These are phyloP conservation scores for Aphanomyces invadans DNA, from an alignment of 352 stramenopile species.

Conservation along the genomic window DNA sequence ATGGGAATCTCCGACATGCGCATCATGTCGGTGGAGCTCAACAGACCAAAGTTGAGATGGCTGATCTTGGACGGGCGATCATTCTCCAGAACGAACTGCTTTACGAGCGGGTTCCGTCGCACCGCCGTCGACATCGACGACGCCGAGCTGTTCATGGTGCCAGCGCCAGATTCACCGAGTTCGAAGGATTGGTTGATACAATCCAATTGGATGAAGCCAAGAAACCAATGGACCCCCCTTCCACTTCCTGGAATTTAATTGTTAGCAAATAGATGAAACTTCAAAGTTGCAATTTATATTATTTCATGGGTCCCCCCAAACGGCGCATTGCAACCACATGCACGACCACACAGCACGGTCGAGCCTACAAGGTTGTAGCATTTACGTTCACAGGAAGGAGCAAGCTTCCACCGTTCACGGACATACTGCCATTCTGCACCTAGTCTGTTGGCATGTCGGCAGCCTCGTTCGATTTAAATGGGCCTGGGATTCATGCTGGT, in stretches of 20 bases:
- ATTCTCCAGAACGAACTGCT: conserved; percentile 85
- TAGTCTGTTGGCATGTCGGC: no score
- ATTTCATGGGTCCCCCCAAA: background rate
- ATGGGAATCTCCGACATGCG: conserved; percentile 93
- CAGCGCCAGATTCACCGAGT: background rate
- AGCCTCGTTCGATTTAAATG: no score
- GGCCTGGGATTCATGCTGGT: no score
- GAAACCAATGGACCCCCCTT: no score
- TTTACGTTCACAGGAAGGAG: no score
- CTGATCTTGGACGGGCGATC: conserved; percentile 91
- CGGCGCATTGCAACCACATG: background rate
- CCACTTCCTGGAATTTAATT: background rate
- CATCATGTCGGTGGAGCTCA: conserved; percentile 95
- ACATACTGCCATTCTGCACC: no score
- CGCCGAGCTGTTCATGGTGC: background rate
- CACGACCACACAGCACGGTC: no score
- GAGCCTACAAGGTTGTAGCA: no score
- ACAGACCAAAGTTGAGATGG: conserved; percentile 96
- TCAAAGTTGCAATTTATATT: background rate
- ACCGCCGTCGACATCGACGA: conserved; percentile 18
- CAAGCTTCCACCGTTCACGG: no score
- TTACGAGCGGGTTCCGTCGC: conserved; percentile 79
- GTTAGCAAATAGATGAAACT: background rate
- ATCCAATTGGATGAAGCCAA: background rate
- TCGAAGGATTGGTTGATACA: conserved; percentile 17